Percentiles rank a stretch among this genome's conserved stretches.
Evolutionary conservation across 768 basidiomycete species (phyloP).

Genomic region (Kwoniella bestiolae): DNA sequence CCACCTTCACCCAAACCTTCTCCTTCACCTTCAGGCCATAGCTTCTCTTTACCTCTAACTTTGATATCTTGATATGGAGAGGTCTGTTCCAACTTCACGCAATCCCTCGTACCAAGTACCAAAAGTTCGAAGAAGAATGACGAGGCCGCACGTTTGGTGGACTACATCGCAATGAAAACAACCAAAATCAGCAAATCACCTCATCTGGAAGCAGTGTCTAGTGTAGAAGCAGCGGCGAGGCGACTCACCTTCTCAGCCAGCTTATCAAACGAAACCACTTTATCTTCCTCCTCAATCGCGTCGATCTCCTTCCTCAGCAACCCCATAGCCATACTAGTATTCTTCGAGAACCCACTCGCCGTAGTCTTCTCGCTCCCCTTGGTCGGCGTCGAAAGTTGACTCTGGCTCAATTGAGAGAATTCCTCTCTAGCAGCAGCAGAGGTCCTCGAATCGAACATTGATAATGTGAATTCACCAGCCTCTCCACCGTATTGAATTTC

Average conservation of each 20-base stretch:
- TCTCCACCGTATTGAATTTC: conserved; percentile 62
- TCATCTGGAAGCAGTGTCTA: background rate
- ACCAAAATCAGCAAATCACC: background rate
- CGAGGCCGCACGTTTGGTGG: conserved; percentile 86
- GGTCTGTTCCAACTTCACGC: conserved; percentile 75
- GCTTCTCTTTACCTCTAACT: conserved; percentile 75
- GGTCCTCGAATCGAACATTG: conserved; percentile 60
- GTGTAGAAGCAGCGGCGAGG: background rate
- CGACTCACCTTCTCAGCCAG: conserved; percentile 47
- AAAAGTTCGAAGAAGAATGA: conserved; percentile 98
- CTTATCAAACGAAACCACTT: conserved; percentile 71
- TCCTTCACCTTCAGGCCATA: conserved; percentile 64
- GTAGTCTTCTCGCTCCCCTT: conserved; percentile 30
- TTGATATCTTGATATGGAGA: conserved; percentile 84
- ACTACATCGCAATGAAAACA: conserved; percentile 60
- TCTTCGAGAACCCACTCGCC: conserved; percentile 40
- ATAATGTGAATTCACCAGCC: conserved; percentile 63
- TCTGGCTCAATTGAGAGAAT: conserved; percentile 28
- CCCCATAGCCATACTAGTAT: conserved; percentile 50
- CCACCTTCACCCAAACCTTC: background rate
- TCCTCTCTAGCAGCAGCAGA: conserved; percentile 24
- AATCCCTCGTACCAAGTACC: conserved; percentile 90
- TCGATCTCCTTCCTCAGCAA: conserved; percentile 62
- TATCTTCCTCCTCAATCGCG: conserved; percentile 62
- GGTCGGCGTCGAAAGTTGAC: conserved; percentile 37